Evolutionary conservation across 1,139 yeast genomes (phyloP), one percentile per base, ranked within the genome.

Genomic region (Diutina sp.): DNA sequence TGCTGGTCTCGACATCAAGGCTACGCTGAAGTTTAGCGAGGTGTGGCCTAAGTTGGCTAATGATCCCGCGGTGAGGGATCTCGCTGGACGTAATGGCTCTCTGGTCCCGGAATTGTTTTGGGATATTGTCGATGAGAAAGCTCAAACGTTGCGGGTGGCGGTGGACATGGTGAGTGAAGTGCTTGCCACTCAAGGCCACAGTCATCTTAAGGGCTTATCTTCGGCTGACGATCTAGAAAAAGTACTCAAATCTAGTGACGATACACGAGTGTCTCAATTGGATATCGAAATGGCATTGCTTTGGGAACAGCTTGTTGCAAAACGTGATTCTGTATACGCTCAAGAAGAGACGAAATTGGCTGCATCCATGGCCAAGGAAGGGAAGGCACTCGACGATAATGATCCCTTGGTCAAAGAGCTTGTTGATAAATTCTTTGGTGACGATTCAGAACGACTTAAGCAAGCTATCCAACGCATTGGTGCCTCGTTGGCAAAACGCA

Each of bases 51-150:
- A 66, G 3, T 64, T 90, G 1, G 83, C 82, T 61, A 77, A 79
- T 35, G 86, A 86, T 58, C 76, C 73, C 56, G 72, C 83, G 18
- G 90, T 86, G 64, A 66, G 79, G 16, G 82, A 78, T 28, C 63
- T 90, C 51, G 77, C 90, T 59, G 96, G 96, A 0, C 77, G 91
- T 58, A 76, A 82, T 51, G 97, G 97, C 0, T 90, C 97, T 0
- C 77, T 84, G 1, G 87, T 96, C 0, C 66, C 86, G 46, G 96
- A 90, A 59, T 69, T 89, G 52, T 89, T 87, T 64, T 80, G 90
- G 82, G 97, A 91, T 66, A 66, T 79, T 0, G 77, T 86, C 2
- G 91, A 87, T 62, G 85, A 81, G 57, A 82, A 18, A 8, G 25
- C 28, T 2, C 53, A 50, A 32, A 32, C 44, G 2, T 9, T 50